phyloP scores from a whole-genome alignment of 2,329 filamentous ascomycete genomes.

The Paraphaeosphaeria sporulosa region DNA sequence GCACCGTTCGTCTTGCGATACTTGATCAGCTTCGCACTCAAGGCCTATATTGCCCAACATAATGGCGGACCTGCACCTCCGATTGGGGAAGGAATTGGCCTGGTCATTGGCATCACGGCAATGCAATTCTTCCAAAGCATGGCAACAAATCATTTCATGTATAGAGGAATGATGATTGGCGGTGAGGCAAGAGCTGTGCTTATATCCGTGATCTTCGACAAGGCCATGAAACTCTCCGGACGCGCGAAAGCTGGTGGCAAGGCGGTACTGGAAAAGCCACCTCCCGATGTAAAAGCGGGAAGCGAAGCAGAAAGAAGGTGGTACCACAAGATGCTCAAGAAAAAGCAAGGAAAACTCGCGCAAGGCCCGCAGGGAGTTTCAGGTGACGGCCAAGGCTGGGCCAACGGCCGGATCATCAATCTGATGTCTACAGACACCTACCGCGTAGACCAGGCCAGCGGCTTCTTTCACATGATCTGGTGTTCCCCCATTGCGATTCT shows the following conservation, averaged over 20 bases:
- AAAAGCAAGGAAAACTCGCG: conserved; percentile 52
- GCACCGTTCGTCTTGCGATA: conserved; percentile 86
- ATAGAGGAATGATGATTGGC: conserved; percentile 88
- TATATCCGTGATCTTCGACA: conserved; percentile 89
- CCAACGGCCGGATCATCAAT: conserved; percentile 89
- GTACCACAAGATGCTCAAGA: conserved; percentile 56
- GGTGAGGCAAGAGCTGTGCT: conserved; percentile 82
- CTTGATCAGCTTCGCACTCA: conserved; percentile 82
- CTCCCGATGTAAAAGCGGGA: conserved; percentile 56
- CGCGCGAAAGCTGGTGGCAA: conserved; percentile 84
- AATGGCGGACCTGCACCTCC: conserved; percentile 65
- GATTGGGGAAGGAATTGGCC: conserved; percentile 78
- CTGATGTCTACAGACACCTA: conserved; percentile 96
- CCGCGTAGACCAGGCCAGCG: conserved; percentile 86
- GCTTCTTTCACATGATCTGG: conserved; percentile 92
- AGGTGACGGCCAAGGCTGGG: conserved; percentile 83
- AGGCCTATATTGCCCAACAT: conserved; percentile 74
- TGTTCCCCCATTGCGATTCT: conserved; percentile 80
- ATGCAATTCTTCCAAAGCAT: conserved; percentile 88
- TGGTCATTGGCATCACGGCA: conserved; percentile 81
- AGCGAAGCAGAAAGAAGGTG: conserved; percentile 60
- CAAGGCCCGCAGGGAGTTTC: conserved; percentile 59
- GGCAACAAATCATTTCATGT: conserved; percentile 89
- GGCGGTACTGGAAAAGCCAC: conserved; percentile 50
- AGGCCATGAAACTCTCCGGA: conserved; percentile 87